Conservation (phyloP, 2,329 filamentous ascomycete genomes). For the Ophiostoma pallidulum region DNA sequence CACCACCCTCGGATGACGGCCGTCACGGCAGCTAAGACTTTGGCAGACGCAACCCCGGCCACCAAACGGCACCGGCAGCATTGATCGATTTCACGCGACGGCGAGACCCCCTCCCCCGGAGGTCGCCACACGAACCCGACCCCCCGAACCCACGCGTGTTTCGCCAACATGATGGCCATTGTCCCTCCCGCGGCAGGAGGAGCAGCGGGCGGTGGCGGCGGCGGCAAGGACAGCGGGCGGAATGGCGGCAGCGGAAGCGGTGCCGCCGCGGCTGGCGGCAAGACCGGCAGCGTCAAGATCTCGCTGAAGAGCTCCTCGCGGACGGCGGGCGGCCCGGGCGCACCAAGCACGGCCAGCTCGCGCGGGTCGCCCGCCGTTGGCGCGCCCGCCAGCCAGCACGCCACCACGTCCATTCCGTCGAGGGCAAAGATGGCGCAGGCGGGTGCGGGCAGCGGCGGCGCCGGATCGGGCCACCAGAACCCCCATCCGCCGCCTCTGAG, state of each 20-base stretch:
- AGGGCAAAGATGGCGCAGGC: slow-evolving; percentile 43
- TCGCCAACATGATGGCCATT: slow-evolving; percentile 14
- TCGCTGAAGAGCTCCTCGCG: slow-evolving; percentile 24
- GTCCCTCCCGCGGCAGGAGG: slow-evolving; percentile 9
- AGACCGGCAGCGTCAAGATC: slow-evolving; percentile 15
- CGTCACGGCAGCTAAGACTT: slow-evolving; percentile 12
- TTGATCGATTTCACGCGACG: neutral
- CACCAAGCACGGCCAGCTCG: slow-evolving; percentile 33
- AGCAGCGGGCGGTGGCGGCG: neutral
- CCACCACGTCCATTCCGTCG: slow-evolving; percentile 31
- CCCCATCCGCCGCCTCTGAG: slow-evolving; percentile 44
- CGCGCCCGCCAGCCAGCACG: slow-evolving; percentile 22
- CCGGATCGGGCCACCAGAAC: slow-evolving; percentile 21
- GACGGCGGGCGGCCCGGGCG: slow-evolving; percentile 28
- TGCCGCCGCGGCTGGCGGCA: slow-evolving; percentile 2
- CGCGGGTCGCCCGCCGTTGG: slow-evolving; percentile 42
- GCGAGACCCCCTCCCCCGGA: neutral
- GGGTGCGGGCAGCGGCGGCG: slow-evolving; percentile 27
- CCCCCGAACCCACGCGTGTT: neutral
- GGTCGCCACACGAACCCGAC: neutral
- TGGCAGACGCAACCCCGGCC: neutral
- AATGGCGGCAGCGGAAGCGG: slow-evolving; percentile 3
- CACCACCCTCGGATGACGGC: slow-evolving; percentile 14
- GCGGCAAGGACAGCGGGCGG: slow-evolving; percentile 2
- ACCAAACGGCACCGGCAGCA: neutral